Conservation (phyloP, 768 basidiomycete species). For the Boletus subparvulus region DNA sequence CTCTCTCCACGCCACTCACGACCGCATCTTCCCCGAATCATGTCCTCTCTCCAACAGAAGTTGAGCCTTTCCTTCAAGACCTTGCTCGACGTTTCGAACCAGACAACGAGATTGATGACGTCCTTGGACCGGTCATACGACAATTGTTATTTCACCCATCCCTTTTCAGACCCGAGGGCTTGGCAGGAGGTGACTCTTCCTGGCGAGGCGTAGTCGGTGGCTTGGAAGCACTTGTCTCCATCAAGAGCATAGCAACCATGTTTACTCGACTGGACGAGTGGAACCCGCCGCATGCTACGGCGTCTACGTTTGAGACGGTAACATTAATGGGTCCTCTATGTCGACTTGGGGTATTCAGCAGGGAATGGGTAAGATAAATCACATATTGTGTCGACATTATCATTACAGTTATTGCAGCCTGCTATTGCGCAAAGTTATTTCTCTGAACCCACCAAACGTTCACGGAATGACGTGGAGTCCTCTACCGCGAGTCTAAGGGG, state of each 20-base stretch:
- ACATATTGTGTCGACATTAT: not conserved
- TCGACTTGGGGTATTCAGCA: conserved; percentile 80
- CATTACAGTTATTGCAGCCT: conserved; percentile 49
- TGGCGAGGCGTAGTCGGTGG: conserved; percentile 90
- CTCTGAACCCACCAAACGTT: conserved; percentile 77
- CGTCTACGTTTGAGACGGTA: conserved; percentile 57
- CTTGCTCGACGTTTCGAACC: conserved; percentile 78
- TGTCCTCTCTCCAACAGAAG: conserved; percentile 61
- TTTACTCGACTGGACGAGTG: conserved; percentile 74
- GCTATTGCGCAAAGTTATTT: conserved; percentile 77
- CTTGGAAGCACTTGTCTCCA: conserved; percentile 72
- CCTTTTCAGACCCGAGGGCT: conserved; percentile 63
- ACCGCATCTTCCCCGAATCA: conserved; percentile 46
- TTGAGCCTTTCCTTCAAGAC: conserved; percentile 82
- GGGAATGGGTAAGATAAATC: conserved; percentile 70
- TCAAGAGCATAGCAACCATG: conserved; percentile 83
- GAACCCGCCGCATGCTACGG: conserved; percentile 61
- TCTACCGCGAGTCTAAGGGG: conserved; percentile 84
- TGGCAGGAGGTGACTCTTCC: conserved; percentile 67
- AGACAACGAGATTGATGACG: conserved; percentile 70
- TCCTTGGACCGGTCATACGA: conserved; percentile 74
- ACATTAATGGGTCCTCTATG: conserved; percentile 84
- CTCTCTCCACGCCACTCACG: conserved; percentile 65
- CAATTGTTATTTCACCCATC: conserved; percentile 63
- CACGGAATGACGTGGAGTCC: conserved; percentile 72